Evolutionary conservation across 139 green algal genomes (phyloP).

Genomic region (Closterium sp.): DNA sequence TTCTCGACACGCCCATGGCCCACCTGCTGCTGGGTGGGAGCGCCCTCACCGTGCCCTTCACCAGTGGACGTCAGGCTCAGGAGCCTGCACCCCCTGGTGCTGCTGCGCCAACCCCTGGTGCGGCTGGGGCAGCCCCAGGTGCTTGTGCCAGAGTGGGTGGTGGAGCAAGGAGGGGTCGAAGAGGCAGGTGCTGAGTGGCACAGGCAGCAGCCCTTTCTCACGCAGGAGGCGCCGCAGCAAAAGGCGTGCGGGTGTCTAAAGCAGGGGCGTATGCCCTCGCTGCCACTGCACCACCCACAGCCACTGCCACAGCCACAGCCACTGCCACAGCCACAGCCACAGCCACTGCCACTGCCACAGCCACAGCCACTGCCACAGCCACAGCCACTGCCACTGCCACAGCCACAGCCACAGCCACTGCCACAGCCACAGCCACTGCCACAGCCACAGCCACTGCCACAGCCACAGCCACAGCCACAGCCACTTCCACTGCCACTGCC

Average conservation of each 20-base stretch:
- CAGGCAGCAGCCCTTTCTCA: background rate
- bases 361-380: no score
- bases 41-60: background rate
- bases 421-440: background rate
- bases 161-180: background rate
- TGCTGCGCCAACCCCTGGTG: background rate
- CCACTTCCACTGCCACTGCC: no score
- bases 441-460: no score
- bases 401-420: no score
- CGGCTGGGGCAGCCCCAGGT: no score
- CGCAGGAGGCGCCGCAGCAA: background rate
- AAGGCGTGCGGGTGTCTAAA: background rate
- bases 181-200: background rate
- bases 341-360: background rate
- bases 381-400: background rate
- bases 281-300: background rate
- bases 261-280: background rate
- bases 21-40: background rate
- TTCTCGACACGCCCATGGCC: background rate
- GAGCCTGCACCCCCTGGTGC: no score
- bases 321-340: no score
- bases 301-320: background rate
- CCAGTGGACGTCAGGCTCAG: background rate
- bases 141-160: background rate
- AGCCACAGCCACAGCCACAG: no score